These are phyloP conservation scores for Kwoniella heveanensis DNA, from an alignment of 768 basidiomycete species.

Conservation along the genomic window DNA sequence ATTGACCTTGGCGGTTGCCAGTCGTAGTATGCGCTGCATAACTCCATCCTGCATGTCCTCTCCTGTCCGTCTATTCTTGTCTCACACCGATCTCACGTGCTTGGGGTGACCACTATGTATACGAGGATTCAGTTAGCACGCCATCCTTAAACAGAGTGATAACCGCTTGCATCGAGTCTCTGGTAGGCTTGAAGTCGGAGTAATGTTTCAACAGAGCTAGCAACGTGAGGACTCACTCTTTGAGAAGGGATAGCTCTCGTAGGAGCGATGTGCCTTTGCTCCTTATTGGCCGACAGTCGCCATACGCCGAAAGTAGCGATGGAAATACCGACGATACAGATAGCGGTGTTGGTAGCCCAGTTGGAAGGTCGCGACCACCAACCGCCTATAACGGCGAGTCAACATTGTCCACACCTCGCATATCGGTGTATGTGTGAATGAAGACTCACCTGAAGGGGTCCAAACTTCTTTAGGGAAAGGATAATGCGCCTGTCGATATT, in stretches of 20 bases:
- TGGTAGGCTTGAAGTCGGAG: no score
- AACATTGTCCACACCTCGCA: not conserved
- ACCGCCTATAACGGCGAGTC: conserved; percentile 64
- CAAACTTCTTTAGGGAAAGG: conserved; percentile 94
- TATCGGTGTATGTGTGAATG: not conserved
- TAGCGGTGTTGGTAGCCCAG: conserved; percentile 82
- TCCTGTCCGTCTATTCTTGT: conserved; percentile 32
- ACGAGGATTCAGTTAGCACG: not conserved
- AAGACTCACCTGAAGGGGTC: conserved; percentile 76
- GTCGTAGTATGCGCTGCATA: no score
- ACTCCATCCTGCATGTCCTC: conserved; percentile 10
- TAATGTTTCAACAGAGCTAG: no score
- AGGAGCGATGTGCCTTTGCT: conserved; percentile 68
- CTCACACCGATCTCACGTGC: conserved; percentile 50
- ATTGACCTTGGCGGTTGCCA: no score
- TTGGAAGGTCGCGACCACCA: conserved; percentile 93
- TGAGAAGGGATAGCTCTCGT: conserved; percentile 75
- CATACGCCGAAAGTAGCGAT: conserved; percentile 69
- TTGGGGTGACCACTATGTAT: conserved; percentile 52
- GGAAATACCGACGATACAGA: conserved; percentile 70
- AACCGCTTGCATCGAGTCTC: no score
- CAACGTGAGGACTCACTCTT: conserved; percentile 62
- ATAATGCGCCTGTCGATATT: conserved; percentile 62
- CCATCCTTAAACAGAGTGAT: not conserved
- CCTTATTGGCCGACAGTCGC: conserved; percentile 73